Evolutionary conservation across 805 yeast species (phyloP).

Genomic region (Helenozyma rhizophorensis): DNA sequence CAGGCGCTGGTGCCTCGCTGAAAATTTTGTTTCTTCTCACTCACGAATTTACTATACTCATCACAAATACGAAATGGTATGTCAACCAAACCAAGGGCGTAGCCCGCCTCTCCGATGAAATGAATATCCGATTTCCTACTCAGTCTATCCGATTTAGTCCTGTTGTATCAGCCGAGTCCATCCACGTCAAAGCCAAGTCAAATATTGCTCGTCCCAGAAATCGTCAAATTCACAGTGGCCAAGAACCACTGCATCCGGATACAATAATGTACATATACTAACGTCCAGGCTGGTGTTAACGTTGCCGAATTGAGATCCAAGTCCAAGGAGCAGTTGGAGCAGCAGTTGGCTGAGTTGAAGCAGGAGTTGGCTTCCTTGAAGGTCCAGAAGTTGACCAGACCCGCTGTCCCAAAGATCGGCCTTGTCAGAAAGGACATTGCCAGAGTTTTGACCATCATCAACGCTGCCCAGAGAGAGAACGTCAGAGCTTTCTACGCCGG

Average conservation of each 20-base stretch:
- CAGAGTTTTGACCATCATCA: conserved; percentile 94
- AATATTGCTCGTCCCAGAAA: no score
- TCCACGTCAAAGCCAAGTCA: no score
- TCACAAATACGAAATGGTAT: conserved; percentile 20
- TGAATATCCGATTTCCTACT: no score
- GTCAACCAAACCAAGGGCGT: conserved; percentile 3
- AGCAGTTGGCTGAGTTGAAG: conserved; percentile 92
- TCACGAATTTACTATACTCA: conserved; percentile 6
- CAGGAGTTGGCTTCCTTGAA: conserved; percentile 93
- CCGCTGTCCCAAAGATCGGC: conserved; percentile 93
- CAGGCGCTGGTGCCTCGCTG: conserved; percentile 8
- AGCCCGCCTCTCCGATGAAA: no score
- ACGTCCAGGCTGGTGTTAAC: conserved; percentile 76
- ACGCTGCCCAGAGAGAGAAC: conserved; percentile 92
- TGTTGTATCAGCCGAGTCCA: no score
- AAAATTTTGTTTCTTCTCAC: conserved; percentile 15
- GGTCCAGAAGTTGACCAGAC: conserved; percentile 91
- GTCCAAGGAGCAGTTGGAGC: conserved; percentile 94
- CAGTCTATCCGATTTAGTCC: no score
- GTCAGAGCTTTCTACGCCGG: conserved; percentile 94
- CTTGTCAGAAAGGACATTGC: conserved; percentile 98
- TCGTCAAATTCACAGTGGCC: no score
- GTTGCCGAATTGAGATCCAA: conserved; percentile 95
- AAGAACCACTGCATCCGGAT: no score
- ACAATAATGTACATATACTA: no score